Evolutionary conservation across 2,329 filamentous ascomycete species (phyloP), one percentile per base, ranked within the genome.

Genomic region (Grosmannia serpens): DNA sequence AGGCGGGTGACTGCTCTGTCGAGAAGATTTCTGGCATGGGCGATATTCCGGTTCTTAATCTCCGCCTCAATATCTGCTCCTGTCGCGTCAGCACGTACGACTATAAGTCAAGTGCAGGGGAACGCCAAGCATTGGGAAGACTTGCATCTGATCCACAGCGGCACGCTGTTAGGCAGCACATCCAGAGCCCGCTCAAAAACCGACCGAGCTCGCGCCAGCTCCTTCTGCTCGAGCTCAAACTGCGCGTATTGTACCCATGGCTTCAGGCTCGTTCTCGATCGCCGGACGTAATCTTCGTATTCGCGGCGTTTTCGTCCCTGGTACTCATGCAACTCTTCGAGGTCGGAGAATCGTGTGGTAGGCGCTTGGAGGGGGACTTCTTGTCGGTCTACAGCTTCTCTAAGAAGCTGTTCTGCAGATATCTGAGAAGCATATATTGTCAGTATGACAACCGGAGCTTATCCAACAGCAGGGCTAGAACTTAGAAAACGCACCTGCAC

Each of bases 201-300:
- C 55, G 88, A 95, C 49, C 94, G 82, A 33, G 94, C 94, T 58
- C 94, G 87, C 58, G 87, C 85, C 73, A 89, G 96, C 75, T 99
- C 94, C 73, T 97, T 97, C 75, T 99, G 94, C 71, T 99, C 92
- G 61, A 97, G 80, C 76, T 99, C 94, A 89, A 91, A 99, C 66
- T 89, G 84, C 58, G 94, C 92, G 78, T 99, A 99, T 68, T 91
- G 88, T 81, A 94, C 90, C 94, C 94, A 99, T 74, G 97, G 97
- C 78, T 95, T 95, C 81, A 97, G 91, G 69, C 95, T 96, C 70
- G 96, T 81, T 68, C 92, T 78, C 70, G 97, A 97, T 63, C 94
- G 88, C 63, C 91, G 86, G 61, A 97, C 89, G 86, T 97, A 97
- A 77, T 96, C 89, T 74, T 99, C 94, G 66, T 96, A 99, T 68